Base-by-base conservation (phyloP, 2,329 filamentous ascomycete species). In the Phaeosphaeriaceae sp. region DNA sequence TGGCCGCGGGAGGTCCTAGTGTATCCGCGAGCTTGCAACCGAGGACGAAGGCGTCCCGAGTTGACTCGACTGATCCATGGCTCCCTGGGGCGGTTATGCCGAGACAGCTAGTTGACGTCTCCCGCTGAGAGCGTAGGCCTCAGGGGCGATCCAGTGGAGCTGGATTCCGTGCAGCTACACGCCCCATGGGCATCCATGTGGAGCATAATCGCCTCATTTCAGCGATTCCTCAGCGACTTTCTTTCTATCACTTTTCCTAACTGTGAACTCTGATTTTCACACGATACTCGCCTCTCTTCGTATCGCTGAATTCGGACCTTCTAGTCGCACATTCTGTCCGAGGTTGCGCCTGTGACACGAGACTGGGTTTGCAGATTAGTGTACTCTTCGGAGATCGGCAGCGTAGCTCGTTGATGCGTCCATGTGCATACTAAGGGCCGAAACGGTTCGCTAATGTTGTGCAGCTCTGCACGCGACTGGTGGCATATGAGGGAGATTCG, bases 1-100 rank as follows among this genome's bases (percentile, higher is more conserved):
- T 51, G 53, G 53, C 22, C 33, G 48, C 53, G 41, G 53, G 46
- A 48, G 27, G 20, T 27, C 6, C 40, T 47, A 48, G 48, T 27
- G 40, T 25, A 24, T 47, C 31, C 53, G 33, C 31, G 31, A 36
- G 31, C 24, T n/a, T 22, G 19, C 21, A 21, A 22, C n/a, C 42
- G 42, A 21, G 5, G 42, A 15, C 19, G 42, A 45, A 45, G 42
- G 3, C 25, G 44, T 53, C 44, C 44, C 44, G 51, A 25, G 10
- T 24, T 10, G 21, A 22, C 31, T 42, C 25, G 31, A 22, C 11
- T 40, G 21, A 25, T 36, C 31, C 31, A 36, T 36, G 3, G 31
- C 31, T 36, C 31, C 31, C 6, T 36, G 7, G 31, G 31, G 31
- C 31, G 31, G 7, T 36, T 13, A 24, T 22, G 31, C 45, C 25